phyloP scores from a whole-genome alignment of 441 rosid genomes.

The Melastoma candidum region DNA sequence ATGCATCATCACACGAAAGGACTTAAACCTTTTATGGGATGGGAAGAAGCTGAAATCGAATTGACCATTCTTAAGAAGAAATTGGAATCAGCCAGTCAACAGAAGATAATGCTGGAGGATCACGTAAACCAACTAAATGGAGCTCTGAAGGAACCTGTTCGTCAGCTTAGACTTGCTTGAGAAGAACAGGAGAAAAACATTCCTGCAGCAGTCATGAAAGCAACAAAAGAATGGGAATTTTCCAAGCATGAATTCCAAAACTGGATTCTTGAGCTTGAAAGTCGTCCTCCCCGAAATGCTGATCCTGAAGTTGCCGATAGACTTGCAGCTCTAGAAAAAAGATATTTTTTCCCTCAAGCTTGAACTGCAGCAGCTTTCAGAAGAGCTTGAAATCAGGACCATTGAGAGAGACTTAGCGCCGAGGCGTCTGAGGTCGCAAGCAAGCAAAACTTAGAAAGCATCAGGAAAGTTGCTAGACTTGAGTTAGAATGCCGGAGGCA shows the following conservation, averaged over 20 bases:
- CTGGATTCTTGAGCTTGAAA: not conserved
- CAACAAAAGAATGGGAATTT: slow-evolving; percentile 10
- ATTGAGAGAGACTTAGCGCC: slow-evolving; percentile 19
- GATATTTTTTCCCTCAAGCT: slow-evolving; percentile 6
- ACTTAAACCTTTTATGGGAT: slow-evolving; percentile 31
- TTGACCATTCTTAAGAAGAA: slow-evolving; percentile 51
- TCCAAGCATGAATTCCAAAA: slow-evolving; percentile 10
- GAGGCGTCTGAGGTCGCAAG: slow-evolving; percentile 17
- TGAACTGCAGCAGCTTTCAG: slow-evolving; percentile 8
- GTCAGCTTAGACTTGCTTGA: slow-evolving; percentile 72
- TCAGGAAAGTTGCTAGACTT: slow-evolving; percentile 14
- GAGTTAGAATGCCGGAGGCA: slow-evolving; percentile 15
- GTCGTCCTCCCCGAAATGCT: not conserved
- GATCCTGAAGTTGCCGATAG: slow-evolving; percentile 5
- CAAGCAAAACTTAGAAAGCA: slow-evolving; percentile 15
- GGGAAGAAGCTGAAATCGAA: slow-evolving; percentile 94
- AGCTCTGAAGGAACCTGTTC: slow-evolving; percentile 85
- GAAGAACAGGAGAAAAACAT: slow-evolving; percentile 70
- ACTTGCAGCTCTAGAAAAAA: slow-evolving; percentile 4
- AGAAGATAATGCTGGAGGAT: slow-evolving; percentile 48
- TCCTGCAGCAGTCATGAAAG: slow-evolving; percentile 29
- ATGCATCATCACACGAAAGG: no score
- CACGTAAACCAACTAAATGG: slow-evolving; percentile 77
- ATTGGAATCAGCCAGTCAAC: slow-evolving; percentile 43
- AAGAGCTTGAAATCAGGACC: slow-evolving; percentile 15